Evolutionary conservation across 1,284 basidiomycete genomes (phyloP), one percentile per base, ranked within the genome.

Genomic region (Leccinum pachyderme): DNA sequence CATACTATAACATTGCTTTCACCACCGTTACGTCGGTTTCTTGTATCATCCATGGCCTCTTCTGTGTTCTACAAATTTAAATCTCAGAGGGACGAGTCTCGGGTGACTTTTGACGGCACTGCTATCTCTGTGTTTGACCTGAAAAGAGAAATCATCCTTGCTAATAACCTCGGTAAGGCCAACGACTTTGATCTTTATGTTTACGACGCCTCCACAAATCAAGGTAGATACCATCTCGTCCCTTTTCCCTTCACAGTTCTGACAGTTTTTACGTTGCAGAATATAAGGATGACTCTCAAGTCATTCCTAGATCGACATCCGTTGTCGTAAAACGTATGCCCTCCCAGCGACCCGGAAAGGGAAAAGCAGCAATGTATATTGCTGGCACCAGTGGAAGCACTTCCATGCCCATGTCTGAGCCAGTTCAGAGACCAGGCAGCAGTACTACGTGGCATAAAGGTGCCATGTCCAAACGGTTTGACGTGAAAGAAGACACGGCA

Each of bases 21-120:
- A 35, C 56, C 59, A 35, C 56, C 53, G 25, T 57, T 61, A 56
- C 59, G 28, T 57, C 61, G 57, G 64, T 25, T 52, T 46, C 45
- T 56, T 47, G 57, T 65, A 59, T 64, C 48, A 29, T 51, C 33
- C 72, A 96, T 95, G 93, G 82, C 89, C 67, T 95, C 93, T 67
- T 93, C 89, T 72, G 94, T 99, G 68, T 98, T 97, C 79, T 99
- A 98, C 85, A 93, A 91, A 75, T 99, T 98, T 87, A 93, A 88
- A 73, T 95, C 95, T 61, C 91, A 94, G 72, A 91, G 84, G 78
- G 89, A 94, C 75, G 95, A 98, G 75, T 95, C 93, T 59, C 83
- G 94, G 70, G 87, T 98, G 73, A 90, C 93, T 56, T 98, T 99
- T 77, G 96, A 99, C 72, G 96, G 96, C 66, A 98, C 96, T 60